phyloP scores from a whole-genome alignment of 495 filamentous ascomycete species.

The Lophiotrema nucula region DNA sequence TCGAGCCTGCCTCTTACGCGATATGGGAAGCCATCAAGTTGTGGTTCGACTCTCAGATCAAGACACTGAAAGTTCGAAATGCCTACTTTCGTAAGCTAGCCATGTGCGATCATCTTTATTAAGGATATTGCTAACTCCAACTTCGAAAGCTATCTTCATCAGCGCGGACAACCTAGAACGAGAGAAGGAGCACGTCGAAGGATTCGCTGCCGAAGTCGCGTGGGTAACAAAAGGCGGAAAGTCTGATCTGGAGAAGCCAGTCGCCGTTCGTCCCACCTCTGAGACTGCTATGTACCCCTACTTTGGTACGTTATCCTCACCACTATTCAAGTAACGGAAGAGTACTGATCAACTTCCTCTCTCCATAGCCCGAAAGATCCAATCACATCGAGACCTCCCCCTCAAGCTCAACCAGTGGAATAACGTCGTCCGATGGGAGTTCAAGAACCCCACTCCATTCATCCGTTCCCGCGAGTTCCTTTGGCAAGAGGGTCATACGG shows the following conservation, averaged over 20 bases:
- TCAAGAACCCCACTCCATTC: slow-evolving; percentile 96
- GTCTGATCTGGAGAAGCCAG: slow-evolving; percentile 87
- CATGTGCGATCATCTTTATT: not conserved
- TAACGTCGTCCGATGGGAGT: slow-evolving; percentile 96
- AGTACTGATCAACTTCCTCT: no score
- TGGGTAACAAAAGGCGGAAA: slow-evolving; percentile 98
- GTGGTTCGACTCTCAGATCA: slow-evolving; percentile 85
- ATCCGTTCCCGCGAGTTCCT: slow-evolving; percentile 89
- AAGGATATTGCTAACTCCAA: not conserved
- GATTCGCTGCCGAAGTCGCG: slow-evolving; percentile 94
- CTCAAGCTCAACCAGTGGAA: slow-evolving; percentile 97
- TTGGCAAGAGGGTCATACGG: slow-evolving; percentile 98
- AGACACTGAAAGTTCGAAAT: slow-evolving; percentile 72
- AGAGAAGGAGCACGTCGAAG: slow-evolving; percentile 96
- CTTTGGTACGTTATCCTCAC: slow-evolving; percentile 45
- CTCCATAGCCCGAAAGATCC: slow-evolving; percentile 96
- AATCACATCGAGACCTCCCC: slow-evolving; percentile 88
- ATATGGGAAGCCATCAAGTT: slow-evolving; percentile 91
- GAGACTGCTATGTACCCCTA: slow-evolving; percentile 95
- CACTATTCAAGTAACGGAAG: not conserved
- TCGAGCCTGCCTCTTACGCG: slow-evolving; percentile 73
- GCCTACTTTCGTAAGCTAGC: slow-evolving; percentile 47
- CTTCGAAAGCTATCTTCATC: slow-evolving; percentile 63
- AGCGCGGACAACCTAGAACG: slow-evolving; percentile 84
- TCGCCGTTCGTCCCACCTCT: slow-evolving; percentile 93